A percentile compares a stretch with the other conserved stretches of the same genome.
Evolutionary conservation across 2,329 filamentous ascomycete species (phyloP).

Genomic region (Cladophialophora exuberans): DNA sequence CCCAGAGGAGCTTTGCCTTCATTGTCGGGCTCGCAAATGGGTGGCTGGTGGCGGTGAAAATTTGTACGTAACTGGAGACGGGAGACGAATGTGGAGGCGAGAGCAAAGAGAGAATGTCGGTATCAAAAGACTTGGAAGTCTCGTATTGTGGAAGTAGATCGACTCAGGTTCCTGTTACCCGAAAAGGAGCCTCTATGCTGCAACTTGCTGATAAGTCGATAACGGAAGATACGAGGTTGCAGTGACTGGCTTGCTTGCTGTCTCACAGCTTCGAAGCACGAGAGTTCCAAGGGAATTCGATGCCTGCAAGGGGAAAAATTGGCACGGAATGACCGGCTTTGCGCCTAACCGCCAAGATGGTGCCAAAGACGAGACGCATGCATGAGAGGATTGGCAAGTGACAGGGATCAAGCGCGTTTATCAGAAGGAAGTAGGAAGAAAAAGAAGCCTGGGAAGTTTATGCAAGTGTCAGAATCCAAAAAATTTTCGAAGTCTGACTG

Average conservation of each 20-base stretch:
- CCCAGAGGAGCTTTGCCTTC: constrained; percentile 3
- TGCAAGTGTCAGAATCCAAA: too few species aligned
- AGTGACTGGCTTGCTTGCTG: neutral
- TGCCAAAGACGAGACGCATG: too few species aligned
- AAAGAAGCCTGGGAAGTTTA: too few species aligned
- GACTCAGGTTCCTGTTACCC: constrained; percentile 13
- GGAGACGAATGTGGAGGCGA: constrained; percentile 2
- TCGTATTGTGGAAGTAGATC: neutral
- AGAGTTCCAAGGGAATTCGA: neutral
- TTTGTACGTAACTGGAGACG: neutral
- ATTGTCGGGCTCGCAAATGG: too few species aligned
- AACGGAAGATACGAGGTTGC: constrained; percentile 9
- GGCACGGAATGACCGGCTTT: neutral
- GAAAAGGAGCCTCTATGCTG: constrained; percentile 14
- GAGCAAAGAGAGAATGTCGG: neutral
- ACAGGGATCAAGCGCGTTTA: too few species aligned
- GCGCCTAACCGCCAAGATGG: too few species aligned
- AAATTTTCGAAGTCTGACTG: too few species aligned
- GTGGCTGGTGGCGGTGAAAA: constrained; percentile 16
- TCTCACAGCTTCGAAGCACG: neutral
- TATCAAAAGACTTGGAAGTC: too few species aligned
- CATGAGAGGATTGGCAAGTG: too few species aligned
- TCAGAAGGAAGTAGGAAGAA: neutral
- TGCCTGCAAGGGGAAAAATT: constrained; percentile 27
- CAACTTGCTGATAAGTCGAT: constrained; percentile 1